These are phyloP conservation scores for Xanthoconium stramineum DNA, from an alignment of 768 basidiomycete genomes.

Conservation along the genomic window DNA sequence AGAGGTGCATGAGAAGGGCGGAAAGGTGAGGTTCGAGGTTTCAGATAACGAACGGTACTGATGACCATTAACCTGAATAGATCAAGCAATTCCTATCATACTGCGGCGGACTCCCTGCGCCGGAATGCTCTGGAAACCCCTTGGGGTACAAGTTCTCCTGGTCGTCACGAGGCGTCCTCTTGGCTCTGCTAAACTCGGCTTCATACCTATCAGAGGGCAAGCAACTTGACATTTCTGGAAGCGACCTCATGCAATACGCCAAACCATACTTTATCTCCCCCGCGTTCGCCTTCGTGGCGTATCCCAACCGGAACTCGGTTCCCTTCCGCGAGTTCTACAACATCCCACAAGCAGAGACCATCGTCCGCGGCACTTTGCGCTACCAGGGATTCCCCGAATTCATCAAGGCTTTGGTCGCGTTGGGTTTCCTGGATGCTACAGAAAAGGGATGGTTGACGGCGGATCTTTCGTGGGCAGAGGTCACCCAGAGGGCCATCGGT, in stretches of 20 bases:
- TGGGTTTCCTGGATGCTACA: slow-evolving; percentile 81
- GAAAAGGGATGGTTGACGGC: slow-evolving; percentile 76
- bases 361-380: slow-evolving; percentile 89
- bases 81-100: slow-evolving; percentile 90
- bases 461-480: slow-evolving; percentile 79
- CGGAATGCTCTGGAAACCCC: slow-evolving; percentile 88
- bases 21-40: slow-evolving; percentile 59
- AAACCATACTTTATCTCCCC: slow-evolving; percentile 94
- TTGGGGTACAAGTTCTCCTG: slow-evolving; percentile 99
- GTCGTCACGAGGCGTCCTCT: slow-evolving; percentile 94
- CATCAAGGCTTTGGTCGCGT: slow-evolving; percentile 78
- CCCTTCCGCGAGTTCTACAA: slow-evolving; percentile 89
- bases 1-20: slow-evolving; percentile 92
- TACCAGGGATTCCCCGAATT: slow-evolving; percentile 98
- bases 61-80: slow-evolving; percentile 35
- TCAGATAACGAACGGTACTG: background rate
- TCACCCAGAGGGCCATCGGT: slow-evolving; percentile 70
- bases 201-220: slow-evolving; percentile 70
- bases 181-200: slow-evolving; percentile 89
- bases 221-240: slow-evolving; percentile 64
- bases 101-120: slow-evolving; percentile 95
- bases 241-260: slow-evolving; percentile 86
- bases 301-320: slow-evolving; percentile 93
- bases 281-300: slow-evolving; percentile 93
- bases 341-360: slow-evolving; percentile 91